phyloP scores from a whole-genome alignment of 2,329 filamentous ascomycete species.

The Fulvia fulva region DNA sequence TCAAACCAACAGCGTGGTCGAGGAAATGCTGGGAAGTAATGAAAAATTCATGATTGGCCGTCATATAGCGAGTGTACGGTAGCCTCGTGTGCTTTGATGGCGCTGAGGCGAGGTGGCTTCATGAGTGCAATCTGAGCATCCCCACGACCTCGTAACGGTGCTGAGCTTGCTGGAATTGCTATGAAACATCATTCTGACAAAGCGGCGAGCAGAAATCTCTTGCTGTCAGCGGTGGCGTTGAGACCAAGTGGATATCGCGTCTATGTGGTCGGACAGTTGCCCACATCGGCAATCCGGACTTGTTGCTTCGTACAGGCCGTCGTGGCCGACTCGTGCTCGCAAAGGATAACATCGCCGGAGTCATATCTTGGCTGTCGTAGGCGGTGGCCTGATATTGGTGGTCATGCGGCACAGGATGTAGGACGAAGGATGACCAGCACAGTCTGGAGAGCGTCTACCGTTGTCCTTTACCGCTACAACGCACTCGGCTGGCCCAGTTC shows the following conservation, averaged over 20 bases:
- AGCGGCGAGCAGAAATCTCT: no score
- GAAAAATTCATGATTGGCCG: not conserved
- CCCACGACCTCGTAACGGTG: not conserved
- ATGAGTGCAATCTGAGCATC: not conserved
- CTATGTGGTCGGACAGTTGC: not conserved
- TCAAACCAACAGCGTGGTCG: not conserved
- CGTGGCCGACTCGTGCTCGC: no score
- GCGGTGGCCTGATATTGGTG: no score
- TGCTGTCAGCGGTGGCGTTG: not conserved
- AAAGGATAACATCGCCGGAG: no score
- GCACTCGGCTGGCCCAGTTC: not conserved
- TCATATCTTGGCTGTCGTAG: no score
- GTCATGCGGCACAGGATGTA: not conserved
- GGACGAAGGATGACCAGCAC: not conserved
- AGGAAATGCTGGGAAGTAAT: not conserved
- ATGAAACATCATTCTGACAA: not conserved
- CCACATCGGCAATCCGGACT: not conserved
- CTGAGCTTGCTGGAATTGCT: not conserved
- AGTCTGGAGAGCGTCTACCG: not conserved
- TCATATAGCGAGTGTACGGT: not conserved
- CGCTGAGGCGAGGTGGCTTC: not conserved
- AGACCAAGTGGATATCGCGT: not conserved
- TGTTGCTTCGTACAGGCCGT: not conserved
- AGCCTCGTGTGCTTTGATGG: not conserved
- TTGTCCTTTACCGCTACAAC: not conserved